Evolutionary conservation across 2,329 filamentous ascomycete genomes (phyloP).

Genomic region (Pestalotiopsis sp.): DNA sequence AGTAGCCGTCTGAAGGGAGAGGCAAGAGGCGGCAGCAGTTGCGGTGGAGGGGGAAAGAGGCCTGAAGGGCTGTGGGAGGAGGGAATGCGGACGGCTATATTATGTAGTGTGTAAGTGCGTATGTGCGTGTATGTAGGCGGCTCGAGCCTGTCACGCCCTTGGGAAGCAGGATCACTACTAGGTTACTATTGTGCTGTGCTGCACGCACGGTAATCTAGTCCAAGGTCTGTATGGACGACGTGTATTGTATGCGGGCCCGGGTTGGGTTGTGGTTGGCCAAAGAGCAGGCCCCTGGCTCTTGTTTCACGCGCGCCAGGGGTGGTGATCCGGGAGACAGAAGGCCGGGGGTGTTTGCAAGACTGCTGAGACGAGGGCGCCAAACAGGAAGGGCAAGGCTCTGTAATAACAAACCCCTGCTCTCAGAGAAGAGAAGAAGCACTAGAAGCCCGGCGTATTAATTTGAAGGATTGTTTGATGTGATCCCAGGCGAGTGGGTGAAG

Average conservation of each 20-base stretch:
- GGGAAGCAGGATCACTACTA: neutral
- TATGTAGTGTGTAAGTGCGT: conserved; percentile 23
- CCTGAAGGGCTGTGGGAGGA: conserved; percentile 16
- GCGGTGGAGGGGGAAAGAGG: conserved; percentile 20
- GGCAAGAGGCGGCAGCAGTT: conserved; percentile 36
- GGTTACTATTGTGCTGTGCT: neutral
- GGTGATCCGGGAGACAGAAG: conserved; percentile 14
- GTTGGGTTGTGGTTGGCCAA: neutral
- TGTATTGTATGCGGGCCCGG: neutral
- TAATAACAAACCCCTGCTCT: neutral
- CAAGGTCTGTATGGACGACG: conserved; percentile 3
- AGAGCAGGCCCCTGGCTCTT: conserved; percentile 6
- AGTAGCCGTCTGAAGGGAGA: conserved; percentile 36
- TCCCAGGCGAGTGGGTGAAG: conserved; percentile 25
- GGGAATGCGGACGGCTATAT: conserved; percentile 35
- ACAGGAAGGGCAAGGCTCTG: conserved; percentile 25
- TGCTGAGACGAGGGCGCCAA: conserved; percentile 34
- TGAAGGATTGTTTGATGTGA: conserved; percentile 27
- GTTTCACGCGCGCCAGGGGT: conserved; percentile 29
- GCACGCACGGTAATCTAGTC: conserved; percentile 17
- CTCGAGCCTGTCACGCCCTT: neutral
- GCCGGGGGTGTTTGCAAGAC: conserved; percentile 18
- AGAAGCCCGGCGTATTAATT: conserved; percentile 24
- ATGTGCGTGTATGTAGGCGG: conserved; percentile 1
- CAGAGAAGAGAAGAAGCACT: conserved; percentile 25